Evolutionary conservation across 768 basidiomycete genomes (phyloP), one percentile per base, ranked within the genome.

Genomic region (Boletus pseudo-olivaceus): DNA sequence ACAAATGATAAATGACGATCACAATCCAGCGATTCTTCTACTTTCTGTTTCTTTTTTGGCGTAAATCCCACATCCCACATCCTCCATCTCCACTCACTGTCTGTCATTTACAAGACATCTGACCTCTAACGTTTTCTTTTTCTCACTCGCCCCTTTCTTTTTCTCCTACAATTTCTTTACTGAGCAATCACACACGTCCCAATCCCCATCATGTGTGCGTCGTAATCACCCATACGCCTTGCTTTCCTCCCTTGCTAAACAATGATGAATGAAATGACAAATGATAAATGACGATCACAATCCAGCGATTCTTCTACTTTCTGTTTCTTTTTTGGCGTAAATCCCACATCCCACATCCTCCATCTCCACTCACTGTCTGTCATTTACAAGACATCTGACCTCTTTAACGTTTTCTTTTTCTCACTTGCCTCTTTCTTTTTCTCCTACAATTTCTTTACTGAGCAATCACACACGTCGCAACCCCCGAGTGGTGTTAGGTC

Each of bases 1-100:
- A 78, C 79, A 27, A 61, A 43, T 40, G 49, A 57, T n/a, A n/a
- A n/a, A n/a, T n/a, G n/a, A n/a, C 48, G 43, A 41, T 49, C 49
- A 8, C 14, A 32, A 30, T 49, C 54, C 39, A 32, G 15, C 40
- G 2, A 37, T 30, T 49, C 46, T 4, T 20, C 27, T 19, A 14
- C 20, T 47, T 12, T 8, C 6, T 45, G 12, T n/a, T n/a, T n/a
- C 10, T 14, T 17, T 27, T 29, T n/a, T 49, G 26, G 4, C 37
- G 8, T 30, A 19, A 51, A n/a, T 9, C 27, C 32, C n/a, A 33
- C 32, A 11, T 2, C 32, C 40, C 44, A 19, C 44, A 14, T 20
- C 23, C 20, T 10, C 26, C 47, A n/a, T 10, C 23, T 35, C 27
- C 14, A 33, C 35, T 38, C 30, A 34, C 50, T 29, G 41, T 43